A percentile compares a stretch with the other conserved stretches of the same genome.
Evolutionary conservation across 495 filamentous ascomycete species (phyloP).

Genomic region (Aspergillus ellipticus): DNA sequence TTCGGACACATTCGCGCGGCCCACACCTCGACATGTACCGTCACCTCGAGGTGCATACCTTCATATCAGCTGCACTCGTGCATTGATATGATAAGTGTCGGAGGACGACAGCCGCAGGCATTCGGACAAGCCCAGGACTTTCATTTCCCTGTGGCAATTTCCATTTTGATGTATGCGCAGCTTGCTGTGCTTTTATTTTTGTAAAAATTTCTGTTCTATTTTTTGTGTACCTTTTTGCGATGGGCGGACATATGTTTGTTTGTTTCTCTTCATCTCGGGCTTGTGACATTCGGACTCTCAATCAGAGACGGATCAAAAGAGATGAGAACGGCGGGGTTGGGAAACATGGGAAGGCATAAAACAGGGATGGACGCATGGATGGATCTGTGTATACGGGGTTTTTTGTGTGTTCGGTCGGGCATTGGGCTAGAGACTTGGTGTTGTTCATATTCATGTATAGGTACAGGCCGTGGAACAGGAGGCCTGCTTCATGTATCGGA

Average conservation of each 20-base stretch:
- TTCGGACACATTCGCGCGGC: background rate
- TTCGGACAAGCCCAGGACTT: background rate
- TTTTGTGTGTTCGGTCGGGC: background rate
- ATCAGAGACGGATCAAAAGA: background rate
- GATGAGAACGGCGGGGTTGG: background rate
- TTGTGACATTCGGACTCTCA: constrained; percentile 5
- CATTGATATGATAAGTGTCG: background rate
- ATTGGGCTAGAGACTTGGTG: background rate
- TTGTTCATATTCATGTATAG: background rate
- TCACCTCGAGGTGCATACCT: background rate
- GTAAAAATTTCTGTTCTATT: constrained; percentile 1
- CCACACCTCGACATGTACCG: background rate
- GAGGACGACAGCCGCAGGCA: background rate
- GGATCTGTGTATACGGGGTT: constrained; percentile 6
- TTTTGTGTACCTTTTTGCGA: constrained; percentile 1
- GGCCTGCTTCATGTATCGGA: background rate
- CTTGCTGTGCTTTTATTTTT: constrained; percentile 1
- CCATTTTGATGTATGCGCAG: background rate
- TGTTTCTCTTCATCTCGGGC: background rate
- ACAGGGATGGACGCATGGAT: background rate
- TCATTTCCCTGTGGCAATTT: background rate
- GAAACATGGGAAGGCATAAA: background rate
- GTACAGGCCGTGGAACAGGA: background rate
- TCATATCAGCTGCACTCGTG: background rate
- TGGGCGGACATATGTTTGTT: constrained; percentile 1